A percentile compares a stretch with the other conserved stretches of the same genome.
Evolutionary conservation across 2,329 filamentous ascomycete genomes (phyloP).

Genomic region (Stachybotrys elegans): DNA sequence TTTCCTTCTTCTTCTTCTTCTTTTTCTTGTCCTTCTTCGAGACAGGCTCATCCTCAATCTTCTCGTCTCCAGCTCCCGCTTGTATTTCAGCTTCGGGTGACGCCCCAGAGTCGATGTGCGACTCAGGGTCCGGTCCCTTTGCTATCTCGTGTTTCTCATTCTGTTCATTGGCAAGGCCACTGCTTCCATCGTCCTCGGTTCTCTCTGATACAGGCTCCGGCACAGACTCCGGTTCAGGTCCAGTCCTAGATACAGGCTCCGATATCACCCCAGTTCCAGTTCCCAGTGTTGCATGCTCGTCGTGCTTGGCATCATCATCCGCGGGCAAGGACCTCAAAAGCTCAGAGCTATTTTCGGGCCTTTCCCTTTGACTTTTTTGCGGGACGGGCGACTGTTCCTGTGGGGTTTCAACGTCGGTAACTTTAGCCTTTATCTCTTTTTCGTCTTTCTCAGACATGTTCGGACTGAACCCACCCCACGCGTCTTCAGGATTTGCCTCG

Average conservation of each 20-base stretch:
- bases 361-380: constrained; percentile 5
- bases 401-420: constrained; percentile 20
- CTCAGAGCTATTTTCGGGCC: too few species aligned
- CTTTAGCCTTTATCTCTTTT: constrained; percentile 28
- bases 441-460: constrained; percentile 26
- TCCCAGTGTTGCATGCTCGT: neutral
- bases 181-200: constrained; percentile 3
- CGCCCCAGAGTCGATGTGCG: too few species aligned
- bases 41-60: constrained; percentile 6
- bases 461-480: constrained; percentile 21
- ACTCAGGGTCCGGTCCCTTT: too few species aligned
- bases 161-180: neutral
- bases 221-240: neutral
- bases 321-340: too few species aligned
- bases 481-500: constrained; percentile 21
- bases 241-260: neutral
- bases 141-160: too few species aligned
- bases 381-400: constrained; percentile 19
- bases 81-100: constrained; percentile 11
- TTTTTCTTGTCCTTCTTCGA: constrained; percentile 31
- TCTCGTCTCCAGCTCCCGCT: constrained; percentile 5
- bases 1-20: constrained; percentile 24
- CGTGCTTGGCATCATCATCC: too few species aligned
- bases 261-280: neutral
- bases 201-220: constrained; percentile 3